phyloP scores from a whole-genome alignment of 495 filamentous ascomycete genomes.

The Penicillium antarcticum region DNA sequence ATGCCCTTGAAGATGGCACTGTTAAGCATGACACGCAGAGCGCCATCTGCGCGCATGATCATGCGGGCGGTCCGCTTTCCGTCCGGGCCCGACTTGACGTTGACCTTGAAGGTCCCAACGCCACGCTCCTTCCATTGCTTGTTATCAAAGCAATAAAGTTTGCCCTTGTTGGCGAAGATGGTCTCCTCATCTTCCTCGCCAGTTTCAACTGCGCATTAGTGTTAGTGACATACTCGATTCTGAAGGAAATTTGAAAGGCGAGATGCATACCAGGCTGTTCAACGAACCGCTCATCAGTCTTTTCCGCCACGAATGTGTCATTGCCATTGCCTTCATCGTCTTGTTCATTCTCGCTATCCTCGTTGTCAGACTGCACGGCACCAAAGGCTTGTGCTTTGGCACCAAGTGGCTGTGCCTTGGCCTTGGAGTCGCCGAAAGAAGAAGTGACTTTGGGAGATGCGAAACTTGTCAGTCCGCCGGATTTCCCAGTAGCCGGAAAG shows the following conservation, averaged over 20 bases:
- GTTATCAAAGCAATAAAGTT: conserved; percentile 69
- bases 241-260: neutral
- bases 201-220: conserved; percentile 56
- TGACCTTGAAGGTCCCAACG: conserved; percentile 78
- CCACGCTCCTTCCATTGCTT: conserved; percentile 89
- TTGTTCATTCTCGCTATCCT: conserved; percentile 16
- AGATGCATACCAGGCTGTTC: conserved; percentile 60
- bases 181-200: conserved; percentile 66
- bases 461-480: conserved; percentile 62
- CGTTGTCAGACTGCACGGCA: conserved; percentile 60
- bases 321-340: conserved; percentile 46
- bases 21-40: conserved; percentile 83
- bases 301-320: conserved; percentile 47
- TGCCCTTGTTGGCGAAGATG: conserved; percentile 64
- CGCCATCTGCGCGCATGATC: conserved; percentile 84
- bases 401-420: conserved; percentile 30
- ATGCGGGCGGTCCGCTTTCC: conserved; percentile 59
- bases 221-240: conserved; percentile 4
- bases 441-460: conserved; percentile 57
- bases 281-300: conserved; percentile 64
- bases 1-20: conserved; percentile 69
- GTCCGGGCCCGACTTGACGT: conserved; percentile 55
- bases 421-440: conserved; percentile 51
- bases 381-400: conserved; percentile 53
- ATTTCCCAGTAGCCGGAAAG: conserved; percentile 45